Evolutionary conservation across 257 asterid species (phyloP), one percentile per base, ranked within the genome.

Genomic region (Penstemon eatonii): DNA sequence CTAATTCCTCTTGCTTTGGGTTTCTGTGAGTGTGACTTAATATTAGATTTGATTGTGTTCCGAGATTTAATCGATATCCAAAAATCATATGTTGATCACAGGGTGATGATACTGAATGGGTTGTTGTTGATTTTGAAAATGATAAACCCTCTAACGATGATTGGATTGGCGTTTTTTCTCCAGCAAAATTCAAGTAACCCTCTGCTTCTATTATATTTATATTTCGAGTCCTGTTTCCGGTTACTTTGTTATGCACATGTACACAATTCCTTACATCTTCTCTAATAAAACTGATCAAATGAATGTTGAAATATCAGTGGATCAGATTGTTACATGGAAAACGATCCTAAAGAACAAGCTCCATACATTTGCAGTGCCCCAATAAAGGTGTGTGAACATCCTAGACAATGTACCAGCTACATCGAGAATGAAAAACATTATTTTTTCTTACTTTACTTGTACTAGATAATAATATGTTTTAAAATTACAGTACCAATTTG

Each of bases 101-200:
- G 98, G 96, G 96, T 47, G 85, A 82, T 56, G 87, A 88, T 79
- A 77, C 82, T 3, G 87, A 66, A 59, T 75, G 86, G 90, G 89
- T 90, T 8, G 79, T 69, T 40, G 88, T 88, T 72, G 78, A 80
- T 72, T 71, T 76, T 65, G 79, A 74, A 18, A 79, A 85, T 50
- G 83, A 74, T 38, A 59, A 83, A 39, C 97, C 98, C 11, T 81
- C 92, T 12, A 60, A 74, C 62, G 86, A 84, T 81, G 94, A 93
- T 73, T 93, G 98, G 98, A 63, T 93, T 76, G 98, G 90, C 56
- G 95, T 93, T 15, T 93, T 90, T 75, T 93, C 98, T 63, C 98
- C 97, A 0, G 97, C 94, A 6, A 90, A 87, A 57, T 88, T 93
- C 88, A 86, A 93, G 98, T 93, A 63, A 80, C 33, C 33, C 38